Evolutionary conservation across 2,329 filamentous ascomycete genomes (phyloP).

Genomic region (Knufia fluminis): DNA sequence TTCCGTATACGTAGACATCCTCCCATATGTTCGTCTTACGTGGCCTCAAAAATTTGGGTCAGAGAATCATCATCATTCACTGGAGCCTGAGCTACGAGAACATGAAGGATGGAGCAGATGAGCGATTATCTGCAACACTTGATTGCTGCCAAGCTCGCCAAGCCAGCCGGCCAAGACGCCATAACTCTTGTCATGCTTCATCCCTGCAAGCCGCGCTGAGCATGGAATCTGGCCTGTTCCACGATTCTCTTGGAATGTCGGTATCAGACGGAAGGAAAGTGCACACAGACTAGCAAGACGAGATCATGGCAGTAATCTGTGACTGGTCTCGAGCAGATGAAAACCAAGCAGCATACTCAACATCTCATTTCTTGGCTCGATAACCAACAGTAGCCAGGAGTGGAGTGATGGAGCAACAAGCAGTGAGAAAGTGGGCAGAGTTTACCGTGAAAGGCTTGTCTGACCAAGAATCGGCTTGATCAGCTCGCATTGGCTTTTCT

Average conservation of each 20-base stretch:
- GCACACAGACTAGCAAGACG: neutral
- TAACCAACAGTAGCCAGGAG: neutral
- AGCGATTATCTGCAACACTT: slow-evolving; percentile 23
- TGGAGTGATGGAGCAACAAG: slow-evolving; percentile 1
- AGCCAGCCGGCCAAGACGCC: neutral
- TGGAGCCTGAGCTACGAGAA: too few relatives aligned
- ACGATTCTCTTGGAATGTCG: too few relatives aligned
- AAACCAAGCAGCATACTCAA: neutral
- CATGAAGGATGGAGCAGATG: neutral
- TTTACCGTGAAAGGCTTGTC: slow-evolving; percentile 7
- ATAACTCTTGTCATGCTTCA: slow-evolving; percentile 7
- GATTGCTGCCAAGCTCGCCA: slow-evolving; percentile 54
- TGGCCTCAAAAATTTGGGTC: too few relatives aligned
- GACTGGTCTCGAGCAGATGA: too few relatives aligned
- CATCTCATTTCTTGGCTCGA: slow-evolving; percentile 2
- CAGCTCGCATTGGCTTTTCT: slow-evolving; percentile 1
- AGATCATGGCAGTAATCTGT: too few relatives aligned
- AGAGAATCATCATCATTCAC: too few relatives aligned
- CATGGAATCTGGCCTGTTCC: neutral
- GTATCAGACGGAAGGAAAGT: neutral
- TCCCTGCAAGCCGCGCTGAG: neutral
- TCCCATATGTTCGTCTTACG: too few relatives aligned
- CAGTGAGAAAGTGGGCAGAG: neutral
- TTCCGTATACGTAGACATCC: too few relatives aligned
- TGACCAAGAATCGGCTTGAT: neutral